These are phyloP conservation scores for Cercophora sp. DNA, from an alignment of 495 filamentous ascomycete species.

Conservation along the genomic window DNA sequence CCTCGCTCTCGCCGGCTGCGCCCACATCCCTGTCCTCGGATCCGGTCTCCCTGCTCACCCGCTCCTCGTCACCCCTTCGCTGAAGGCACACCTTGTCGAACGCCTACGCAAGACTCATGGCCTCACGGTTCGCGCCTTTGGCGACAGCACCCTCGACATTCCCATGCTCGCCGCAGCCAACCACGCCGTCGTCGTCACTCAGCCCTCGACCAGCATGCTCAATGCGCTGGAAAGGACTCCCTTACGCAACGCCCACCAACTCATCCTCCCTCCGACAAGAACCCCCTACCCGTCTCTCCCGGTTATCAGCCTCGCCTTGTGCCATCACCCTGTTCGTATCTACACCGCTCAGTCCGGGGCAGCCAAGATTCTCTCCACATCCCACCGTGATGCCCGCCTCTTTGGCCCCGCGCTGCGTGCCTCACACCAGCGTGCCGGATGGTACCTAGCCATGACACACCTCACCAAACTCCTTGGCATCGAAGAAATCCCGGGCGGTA, in stretches of 20 bases:
- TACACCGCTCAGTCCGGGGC: no score
- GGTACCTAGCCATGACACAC: slow-evolving; percentile 52
- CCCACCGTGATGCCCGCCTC: slow-evolving; percentile 50
- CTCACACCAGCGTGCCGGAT: slow-evolving; percentile 49
- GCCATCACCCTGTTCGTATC: no score
- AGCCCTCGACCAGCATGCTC: slow-evolving; percentile 57
- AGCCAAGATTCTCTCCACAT: slow-evolving; percentile 55
- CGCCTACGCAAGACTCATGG: slow-evolving; percentile 34
- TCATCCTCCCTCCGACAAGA: slow-evolving; percentile 25
- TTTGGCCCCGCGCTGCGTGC: slow-evolving; percentile 46
- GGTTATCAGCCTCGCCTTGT: no score
- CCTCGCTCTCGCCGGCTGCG: slow-evolving; percentile 40
- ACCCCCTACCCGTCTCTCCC: slow-evolving; percentile 28
- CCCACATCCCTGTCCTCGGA: slow-evolving; percentile 51
- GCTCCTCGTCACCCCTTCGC: slow-evolving; percentile 47
- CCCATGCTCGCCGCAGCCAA: slow-evolving; percentile 55
- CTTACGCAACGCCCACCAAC: slow-evolving; percentile 44
- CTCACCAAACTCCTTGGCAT: slow-evolving; percentile 49
- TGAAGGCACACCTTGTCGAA: slow-evolving; percentile 50
- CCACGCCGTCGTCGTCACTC: slow-evolving; percentile 55
- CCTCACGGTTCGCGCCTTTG: slow-evolving; percentile 55
- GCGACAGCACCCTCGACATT: slow-evolving; percentile 59
- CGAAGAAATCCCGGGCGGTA: slow-evolving; percentile 40
- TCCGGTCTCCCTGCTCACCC: slow-evolving; percentile 41
- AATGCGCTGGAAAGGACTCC: slow-evolving; percentile 33